Conservation (phyloP, 345 rosid species). For the Heritiera littoralis region DNA sequence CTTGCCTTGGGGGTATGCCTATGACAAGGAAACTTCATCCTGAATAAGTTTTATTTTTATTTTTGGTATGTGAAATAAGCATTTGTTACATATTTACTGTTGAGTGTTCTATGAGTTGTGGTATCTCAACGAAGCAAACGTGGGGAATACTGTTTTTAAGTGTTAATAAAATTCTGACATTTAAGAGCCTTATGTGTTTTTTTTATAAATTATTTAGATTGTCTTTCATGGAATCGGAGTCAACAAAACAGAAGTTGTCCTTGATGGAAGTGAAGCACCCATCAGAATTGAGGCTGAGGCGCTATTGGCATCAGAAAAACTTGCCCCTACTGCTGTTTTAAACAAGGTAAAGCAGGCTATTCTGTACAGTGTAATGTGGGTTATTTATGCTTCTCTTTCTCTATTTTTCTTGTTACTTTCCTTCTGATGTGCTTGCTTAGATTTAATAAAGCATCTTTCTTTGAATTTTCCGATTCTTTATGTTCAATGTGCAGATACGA, state of each 20-base stretch:
- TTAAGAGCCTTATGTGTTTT: conserved; percentile 9
- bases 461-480: not conserved
- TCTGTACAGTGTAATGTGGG: not conserved
- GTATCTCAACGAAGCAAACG: not conserved
- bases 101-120: not conserved
- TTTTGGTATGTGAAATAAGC: not conserved
- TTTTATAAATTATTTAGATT: conserved; percentile 44
- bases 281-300: conserved; percentile 80
- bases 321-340: conserved; percentile 71
- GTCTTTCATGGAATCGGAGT: conserved; percentile 83
- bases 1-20: not conserved
- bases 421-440: conserved; percentile 16
- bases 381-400: conserved; percentile 14
- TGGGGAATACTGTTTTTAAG: not conserved
- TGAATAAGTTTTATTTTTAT: conserved; percentile 5
- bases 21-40: conserved; percentile 5
- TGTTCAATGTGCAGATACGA: conserved; percentile 54
- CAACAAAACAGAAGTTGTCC: conserved; percentile 72
- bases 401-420: conserved; percentile 22
- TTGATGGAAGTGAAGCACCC: conserved; percentile 98
- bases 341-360: conserved; percentile 60
- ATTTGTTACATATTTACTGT: not conserved
- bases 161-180: not conserved
- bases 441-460: conserved; percentile 15
- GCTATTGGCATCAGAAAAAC: conserved; percentile 69